Base-by-base conservation (phyloP, 1,284 basidiomycete species). In the Mycena citricolor region DNA sequence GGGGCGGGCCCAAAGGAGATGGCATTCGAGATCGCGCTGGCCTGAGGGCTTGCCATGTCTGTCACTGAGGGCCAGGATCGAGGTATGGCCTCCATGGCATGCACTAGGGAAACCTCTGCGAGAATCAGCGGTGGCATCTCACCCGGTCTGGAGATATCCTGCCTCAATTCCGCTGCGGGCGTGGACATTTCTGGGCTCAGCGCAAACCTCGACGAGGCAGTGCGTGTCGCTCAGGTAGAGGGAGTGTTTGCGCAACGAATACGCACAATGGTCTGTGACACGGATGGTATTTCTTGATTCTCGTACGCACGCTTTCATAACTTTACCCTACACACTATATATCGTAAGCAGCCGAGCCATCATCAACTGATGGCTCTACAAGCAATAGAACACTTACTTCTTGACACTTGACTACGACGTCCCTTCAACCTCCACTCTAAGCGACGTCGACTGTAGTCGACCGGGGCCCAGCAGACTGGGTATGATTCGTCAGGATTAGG, bases 1-100 rank as follows among this genome's bases (percentile, higher is more conserved):
- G 72, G 72, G 8, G 65, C 71, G 1, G 65, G 56, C 1, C 50
- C 67, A 0, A 65, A 64, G 39, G 63, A 54, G 2, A 61, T 72
- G 62, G 68, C 68, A 1, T 32, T 76, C n/a, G 64, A 72, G 53
- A 47, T 73, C 3, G 64, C 71, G 1, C 67, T 73, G 22, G 63
- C 62, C n/a, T 60, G 71, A 8, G 69, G 68, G 0, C 45, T 52
- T n/a, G 63, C 68, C 3, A 61, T 74, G 57, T 47, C 61, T 1
- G 39, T 59, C 2, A 48, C 63, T 0, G 68, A 73, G 49, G 37
- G 48, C 8, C 39, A 54, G 17, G 61, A 58, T 5, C 66, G 63
- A 8, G 60, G 64, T 0, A 76, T 76, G 73, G 72, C 70, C 1
- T 68, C 68, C 1, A 33, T 74, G 3, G 54, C 60, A 1, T 72